Conservation (phyloP, 306 rosid species). For the Quillaja saponaria region DNA sequence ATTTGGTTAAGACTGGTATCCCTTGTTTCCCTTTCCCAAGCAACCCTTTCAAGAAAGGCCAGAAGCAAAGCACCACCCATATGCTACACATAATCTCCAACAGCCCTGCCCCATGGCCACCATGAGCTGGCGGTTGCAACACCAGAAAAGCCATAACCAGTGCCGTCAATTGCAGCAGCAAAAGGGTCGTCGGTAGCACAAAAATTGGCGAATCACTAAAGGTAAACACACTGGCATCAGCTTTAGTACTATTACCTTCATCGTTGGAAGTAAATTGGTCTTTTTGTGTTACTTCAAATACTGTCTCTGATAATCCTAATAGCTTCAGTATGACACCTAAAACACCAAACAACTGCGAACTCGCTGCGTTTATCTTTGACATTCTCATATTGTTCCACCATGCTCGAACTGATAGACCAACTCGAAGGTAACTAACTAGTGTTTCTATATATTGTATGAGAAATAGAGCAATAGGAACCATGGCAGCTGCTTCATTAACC, state of each 20-base stretch:
- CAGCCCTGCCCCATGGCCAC: conserved; percentile 40
- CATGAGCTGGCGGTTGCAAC: conserved; percentile 15
- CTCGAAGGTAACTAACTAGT: conserved; percentile 30
- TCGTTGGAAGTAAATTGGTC: conserved; percentile 34
- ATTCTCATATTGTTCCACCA: conserved; percentile 84
- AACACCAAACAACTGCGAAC: conserved; percentile 48
- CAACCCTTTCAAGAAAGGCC: conserved; percentile 65
- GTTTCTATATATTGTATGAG: conserved; percentile 3
- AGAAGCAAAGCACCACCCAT: conserved; percentile 46
- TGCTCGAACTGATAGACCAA: conserved; percentile 43
- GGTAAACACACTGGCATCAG: conserved; percentile 43
- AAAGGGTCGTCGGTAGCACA: conserved; percentile 55
- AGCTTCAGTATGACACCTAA: conserved; percentile 39
- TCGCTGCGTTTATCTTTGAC: conserved; percentile 45
- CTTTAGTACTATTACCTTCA: neutral
- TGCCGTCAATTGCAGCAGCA: conserved; percentile 50
- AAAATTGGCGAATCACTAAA: conserved; percentile 62
- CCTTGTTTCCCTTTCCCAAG: conserved; percentile 58
- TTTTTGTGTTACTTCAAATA: conserved; percentile 40
- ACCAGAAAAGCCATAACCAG: conserved; percentile 33
- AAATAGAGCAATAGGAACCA: conserved; percentile 32
- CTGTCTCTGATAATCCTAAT: conserved; percentile 32
- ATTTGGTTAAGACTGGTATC: conserved; percentile 52
- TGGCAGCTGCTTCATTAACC: conserved; percentile 32
- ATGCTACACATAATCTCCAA: conserved; percentile 45